Percentiles rank a stretch among this genome's conserved stretches.
phyloP scores from a whole-genome alignment of 2,329 filamentous ascomycete genomes.

The Cytospora paraplurivora region DNA sequence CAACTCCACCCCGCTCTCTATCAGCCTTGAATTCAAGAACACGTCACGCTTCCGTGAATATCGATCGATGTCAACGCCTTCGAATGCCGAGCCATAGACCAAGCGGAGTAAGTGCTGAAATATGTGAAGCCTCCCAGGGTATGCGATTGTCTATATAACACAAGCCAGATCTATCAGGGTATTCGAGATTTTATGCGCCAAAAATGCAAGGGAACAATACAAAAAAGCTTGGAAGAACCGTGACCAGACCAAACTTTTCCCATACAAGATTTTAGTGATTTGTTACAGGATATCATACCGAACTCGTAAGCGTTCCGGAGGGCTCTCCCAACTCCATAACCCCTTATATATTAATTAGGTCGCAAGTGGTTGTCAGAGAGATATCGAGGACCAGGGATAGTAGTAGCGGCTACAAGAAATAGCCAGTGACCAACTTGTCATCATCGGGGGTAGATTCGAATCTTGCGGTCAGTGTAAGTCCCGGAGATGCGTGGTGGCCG shows the following conservation, averaged over 20 bases:
- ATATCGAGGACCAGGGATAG: neutral
- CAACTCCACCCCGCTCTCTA: no score
- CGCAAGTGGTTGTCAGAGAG: neutral
- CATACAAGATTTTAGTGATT: slow-evolving; percentile 6
- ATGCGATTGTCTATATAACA: slow-evolving; percentile 15
- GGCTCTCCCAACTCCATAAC: neutral
- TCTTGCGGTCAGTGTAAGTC: slow-evolving; percentile 24
- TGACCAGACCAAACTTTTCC: slow-evolving; percentile 18
- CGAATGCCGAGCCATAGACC: neutral
- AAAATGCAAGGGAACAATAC: slow-evolving; percentile 12
- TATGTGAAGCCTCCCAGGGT: slow-evolving; percentile 1
- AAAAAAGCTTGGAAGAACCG: slow-evolving; percentile 13
- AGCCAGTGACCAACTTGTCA: slow-evolving; percentile 22
- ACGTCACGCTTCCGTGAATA: neutral
- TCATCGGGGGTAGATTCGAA: slow-evolving; percentile 28
- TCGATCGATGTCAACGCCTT: neutral
- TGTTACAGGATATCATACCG: neutral
- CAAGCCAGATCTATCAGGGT: slow-evolving; percentile 26
- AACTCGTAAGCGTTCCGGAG: neutral
- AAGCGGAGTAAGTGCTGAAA: slow-evolving; percentile 16
- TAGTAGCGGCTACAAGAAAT: slow-evolving; percentile 22
- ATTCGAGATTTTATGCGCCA: slow-evolving; percentile 17
- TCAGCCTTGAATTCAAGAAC: no score
- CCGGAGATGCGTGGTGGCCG: slow-evolving; percentile 13
- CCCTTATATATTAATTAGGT: neutral